Evolutionary conservation across 331 rosid genomes (phyloP).

Genomic region (Malus hybrid): DNA sequence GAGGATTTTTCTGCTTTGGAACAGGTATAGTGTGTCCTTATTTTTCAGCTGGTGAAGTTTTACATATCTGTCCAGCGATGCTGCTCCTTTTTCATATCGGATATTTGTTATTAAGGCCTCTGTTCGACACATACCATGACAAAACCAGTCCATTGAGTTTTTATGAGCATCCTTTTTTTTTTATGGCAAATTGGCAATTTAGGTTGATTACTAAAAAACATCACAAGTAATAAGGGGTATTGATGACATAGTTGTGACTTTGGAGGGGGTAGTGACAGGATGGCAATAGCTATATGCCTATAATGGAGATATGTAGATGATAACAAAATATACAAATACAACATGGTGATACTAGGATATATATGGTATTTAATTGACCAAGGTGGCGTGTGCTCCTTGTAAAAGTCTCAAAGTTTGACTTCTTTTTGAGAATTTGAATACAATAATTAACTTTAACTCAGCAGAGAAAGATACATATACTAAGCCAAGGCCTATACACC

Average conservation of each 20-base stretch:
- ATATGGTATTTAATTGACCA: neutral
- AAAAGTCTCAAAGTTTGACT: neutral
- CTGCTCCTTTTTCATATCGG: neutral
- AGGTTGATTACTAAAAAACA: neutral
- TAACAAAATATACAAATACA: neutral
- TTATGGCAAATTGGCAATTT: neutral
- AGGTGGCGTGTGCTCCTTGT: too few species aligned
- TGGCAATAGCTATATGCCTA: neutral
- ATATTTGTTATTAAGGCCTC: neutral
- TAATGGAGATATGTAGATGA: neutral
- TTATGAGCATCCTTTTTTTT: neutral
- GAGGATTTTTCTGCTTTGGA: constrained; percentile 93
- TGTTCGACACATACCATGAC: neutral
- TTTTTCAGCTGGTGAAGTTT: neutral
- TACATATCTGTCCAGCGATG: neutral
- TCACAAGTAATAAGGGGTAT: neutral
- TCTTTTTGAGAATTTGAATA: neutral
- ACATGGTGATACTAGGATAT: neutral
- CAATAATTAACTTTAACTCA: neutral
- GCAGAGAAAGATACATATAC: neutral
- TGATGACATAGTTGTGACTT: neutral
- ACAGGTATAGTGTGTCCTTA: constrained; percentile 49
- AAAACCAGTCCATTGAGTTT: neutral
- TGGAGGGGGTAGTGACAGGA: neutral
- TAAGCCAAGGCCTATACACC: neutral